Evolutionary conservation across 306 rosid genomes (phyloP), one percentile per base, ranked within the genome.

Genomic region (Acacia melanoxylon): DNA sequence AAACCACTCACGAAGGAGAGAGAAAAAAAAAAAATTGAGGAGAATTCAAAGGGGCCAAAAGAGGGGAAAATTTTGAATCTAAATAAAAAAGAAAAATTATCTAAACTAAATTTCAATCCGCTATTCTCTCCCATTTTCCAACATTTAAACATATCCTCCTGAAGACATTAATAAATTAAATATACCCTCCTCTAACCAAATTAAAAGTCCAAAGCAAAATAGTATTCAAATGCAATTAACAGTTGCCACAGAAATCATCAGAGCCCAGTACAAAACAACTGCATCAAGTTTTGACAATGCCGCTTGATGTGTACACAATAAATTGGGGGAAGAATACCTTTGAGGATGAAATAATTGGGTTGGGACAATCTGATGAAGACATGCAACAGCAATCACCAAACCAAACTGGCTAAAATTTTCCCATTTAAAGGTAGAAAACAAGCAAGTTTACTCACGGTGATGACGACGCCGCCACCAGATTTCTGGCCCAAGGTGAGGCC

Each of bases 401-500:
- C 54, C 33, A 69, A 22, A 75, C 17, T 7, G 56, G 41, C 20
- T 10, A 40, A 35, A 35, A 42, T 24, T 11, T 13, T 68, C 8
- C 17, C 68, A 48, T 48, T 59, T 8, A 6, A 68, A n/a, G 2
- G 58, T 7, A 56, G n/a, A 51, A 68, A 82, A 22, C 54, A 70
- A 68, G 31, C 11, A 40, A 48, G 75, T 48, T 52, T 20, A 84
- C 94, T 89, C 35, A 95, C 99, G 5, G 97, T 90, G 87, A 95
- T 86, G 85, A 91, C 86, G 74, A 95, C 97, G 13, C 88, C 91
- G 5, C 99, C 94, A 49, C 89, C 90, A 37, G 93, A 17, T 78
- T 95, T 95, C 86, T 93, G 99, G 40, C 99, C 99, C 88, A 95
- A 82, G 68, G 99, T 93, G 84, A 95, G 97, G 69, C 99, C 99